These are phyloP conservation scores for Cicer cuneatum DNA, from an alignment of 306 rosid genomes.

Conservation along the genomic window DNA sequence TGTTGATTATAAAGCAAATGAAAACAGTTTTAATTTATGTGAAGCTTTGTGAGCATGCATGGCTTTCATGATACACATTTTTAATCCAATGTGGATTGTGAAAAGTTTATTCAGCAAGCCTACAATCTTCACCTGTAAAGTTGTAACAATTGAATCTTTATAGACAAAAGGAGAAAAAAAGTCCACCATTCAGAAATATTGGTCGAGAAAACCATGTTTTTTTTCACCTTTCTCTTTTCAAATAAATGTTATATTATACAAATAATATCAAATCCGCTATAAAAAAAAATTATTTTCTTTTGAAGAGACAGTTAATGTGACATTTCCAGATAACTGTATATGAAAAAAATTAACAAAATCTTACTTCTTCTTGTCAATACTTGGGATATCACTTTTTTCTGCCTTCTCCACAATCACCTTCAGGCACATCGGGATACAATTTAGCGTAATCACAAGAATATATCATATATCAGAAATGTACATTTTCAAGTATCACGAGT, in stretches of 20 bases:
- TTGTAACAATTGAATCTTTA: neutral
- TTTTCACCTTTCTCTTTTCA: slow-evolving; percentile 4
- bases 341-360: slow-evolving; percentile 40
- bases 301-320: slow-evolving; percentile 38
- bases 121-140: neutral
- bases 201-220: slow-evolving; percentile 3
- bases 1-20: slow-evolving; percentile 4
- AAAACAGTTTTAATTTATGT: slow-evolving; percentile 24
- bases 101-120: slow-evolving; percentile 13
- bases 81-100: neutral
- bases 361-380: slow-evolving; percentile 96
- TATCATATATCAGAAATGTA: slow-evolving; percentile 23
- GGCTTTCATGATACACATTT: slow-evolving; percentile 17
- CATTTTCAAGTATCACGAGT: slow-evolving; percentile 29
- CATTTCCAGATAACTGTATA: slow-evolving; percentile 21
- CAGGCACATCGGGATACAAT: slow-evolving; percentile 44
- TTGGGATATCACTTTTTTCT: slow-evolving; percentile 94
- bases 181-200: neutral
- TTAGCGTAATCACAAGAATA: slow-evolving; percentile 35
- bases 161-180: neutral
- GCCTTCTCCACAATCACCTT: slow-evolving; percentile 97
- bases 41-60: slow-evolving; percentile 11
- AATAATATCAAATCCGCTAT: slow-evolving; percentile 2
- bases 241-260: slow-evolving; percentile 24
- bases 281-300: slow-evolving; percentile 17